Percentiles rank a stretch among this genome's conserved stretches.
Evolutionary conservation across 768 basidiomycete species (phyloP).

Genomic region (Tylopilus cervinicoccineus): DNA sequence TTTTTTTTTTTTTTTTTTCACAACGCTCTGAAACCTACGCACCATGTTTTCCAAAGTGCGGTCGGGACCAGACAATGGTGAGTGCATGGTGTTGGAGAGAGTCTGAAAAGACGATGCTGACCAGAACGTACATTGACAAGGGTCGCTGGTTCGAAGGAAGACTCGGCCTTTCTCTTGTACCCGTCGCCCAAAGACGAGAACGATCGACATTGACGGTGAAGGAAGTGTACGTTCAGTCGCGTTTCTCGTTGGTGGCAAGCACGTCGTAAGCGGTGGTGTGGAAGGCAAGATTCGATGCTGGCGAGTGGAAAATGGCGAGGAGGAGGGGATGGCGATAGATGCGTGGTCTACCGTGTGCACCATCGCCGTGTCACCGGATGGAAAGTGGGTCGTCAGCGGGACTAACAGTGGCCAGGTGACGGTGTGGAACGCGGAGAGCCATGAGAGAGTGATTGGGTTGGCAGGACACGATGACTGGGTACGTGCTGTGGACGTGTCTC

Average conservation of each 20-base stretch:
- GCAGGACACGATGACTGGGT: constrained; percentile 1
- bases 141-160: neutral
- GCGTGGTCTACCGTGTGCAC: constrained; percentile 6
- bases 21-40: neutral
- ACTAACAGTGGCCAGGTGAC: constrained; percentile 3
- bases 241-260: constrained; percentile 7
- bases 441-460: neutral
- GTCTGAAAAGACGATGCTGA: neutral
- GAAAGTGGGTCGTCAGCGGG: constrained; percentile 5
- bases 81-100: neutral
- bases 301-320: constrained; percentile 1
- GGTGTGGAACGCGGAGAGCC: neutral
- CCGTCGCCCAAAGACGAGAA: neutral
- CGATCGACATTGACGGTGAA: constrained; percentile 1
- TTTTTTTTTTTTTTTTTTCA: neutral
- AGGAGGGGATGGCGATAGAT: constrained; percentile 1
- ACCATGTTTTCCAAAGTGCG: constrained; percentile 1
- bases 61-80: neutral
- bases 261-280: constrained; percentile 6
- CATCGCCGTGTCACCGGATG: constrained; percentile 2
- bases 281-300: constrained; percentile 4
- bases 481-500: constrained; percentile 4
- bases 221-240: constrained; percentile 1
- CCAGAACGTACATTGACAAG: neutral
- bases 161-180: neutral